A percentile compares a stretch with the other conserved stretches of the same genome.
These are phyloP conservation scores for Solanum paucissectum DNA, from an alignment of 257 asterid species.

Conservation along the genomic window DNA sequence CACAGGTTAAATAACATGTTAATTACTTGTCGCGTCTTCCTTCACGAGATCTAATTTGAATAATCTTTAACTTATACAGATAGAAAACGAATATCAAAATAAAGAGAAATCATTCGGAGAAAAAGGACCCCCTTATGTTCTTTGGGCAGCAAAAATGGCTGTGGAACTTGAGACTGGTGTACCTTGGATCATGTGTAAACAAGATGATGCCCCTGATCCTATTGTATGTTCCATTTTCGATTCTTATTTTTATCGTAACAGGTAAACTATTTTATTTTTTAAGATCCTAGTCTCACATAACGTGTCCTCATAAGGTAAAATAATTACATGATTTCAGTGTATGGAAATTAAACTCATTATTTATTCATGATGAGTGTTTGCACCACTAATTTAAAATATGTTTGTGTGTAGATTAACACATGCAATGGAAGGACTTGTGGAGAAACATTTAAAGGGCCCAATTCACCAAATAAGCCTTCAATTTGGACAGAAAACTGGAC, in stretches of 20 bases:
- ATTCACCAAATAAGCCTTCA: slow-evolving; percentile 85
- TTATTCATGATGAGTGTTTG: not conserved
- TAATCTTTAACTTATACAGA: slow-evolving; percentile 21
- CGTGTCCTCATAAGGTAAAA: not conserved
- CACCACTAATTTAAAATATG: not conserved
- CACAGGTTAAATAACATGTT: slow-evolving; percentile 40
- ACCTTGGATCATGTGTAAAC: slow-evolving; percentile 98
- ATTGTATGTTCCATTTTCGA: slow-evolving; percentile 25
- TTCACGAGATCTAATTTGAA: not conserved
- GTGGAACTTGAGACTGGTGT: slow-evolving; percentile 65
- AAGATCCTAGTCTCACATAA: no score
- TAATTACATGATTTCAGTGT: not conserved
- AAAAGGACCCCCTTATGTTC: slow-evolving; percentile 59
- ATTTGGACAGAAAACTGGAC: slow-evolving; percentile 98
- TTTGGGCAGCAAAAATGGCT: slow-evolving; percentile 86
- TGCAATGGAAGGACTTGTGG: slow-evolving; percentile 81
- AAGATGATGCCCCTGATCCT: slow-evolving; percentile 85
- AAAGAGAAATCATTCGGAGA: slow-evolving; percentile 34
- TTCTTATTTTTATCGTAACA: not conserved
- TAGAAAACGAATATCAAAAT: slow-evolving; percentile 80
- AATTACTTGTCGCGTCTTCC: not conserved
- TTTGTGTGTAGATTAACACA: slow-evolving; percentile 57
- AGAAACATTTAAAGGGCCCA: slow-evolving; percentile 77
- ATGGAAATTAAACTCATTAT: not conserved
- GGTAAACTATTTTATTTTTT: no score